A percentile compares a stretch with the other conserved stretches of the same genome.
phyloP scores from a whole-genome alignment of 2,329 filamentous ascomycete species.

The Colletotrichum sp. region DNA sequence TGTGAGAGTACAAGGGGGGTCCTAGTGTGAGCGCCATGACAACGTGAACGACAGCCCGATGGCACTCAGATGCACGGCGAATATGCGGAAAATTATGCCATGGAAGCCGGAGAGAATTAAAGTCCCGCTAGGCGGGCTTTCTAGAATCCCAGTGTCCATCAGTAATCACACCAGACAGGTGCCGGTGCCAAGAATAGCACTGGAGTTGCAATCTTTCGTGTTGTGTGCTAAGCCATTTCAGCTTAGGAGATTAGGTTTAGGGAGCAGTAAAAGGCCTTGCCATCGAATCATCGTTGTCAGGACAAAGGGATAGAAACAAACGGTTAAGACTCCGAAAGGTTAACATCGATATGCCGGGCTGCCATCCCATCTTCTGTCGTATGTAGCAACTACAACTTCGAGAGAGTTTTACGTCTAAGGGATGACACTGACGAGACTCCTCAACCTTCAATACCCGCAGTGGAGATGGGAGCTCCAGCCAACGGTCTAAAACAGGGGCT shows the following conservation, averaged over 20 bases:
- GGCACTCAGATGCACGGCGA: not conserved
- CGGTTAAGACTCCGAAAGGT: not conserved
- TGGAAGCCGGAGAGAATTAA: not conserved
- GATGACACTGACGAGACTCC: not conserved
- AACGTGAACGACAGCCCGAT: not conserved
- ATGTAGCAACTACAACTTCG: not conserved
- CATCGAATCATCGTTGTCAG: not conserved
- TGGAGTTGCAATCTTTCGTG: not conserved
- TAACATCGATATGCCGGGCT: not conserved
- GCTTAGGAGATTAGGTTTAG: not conserved
- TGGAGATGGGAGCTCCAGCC: not conserved
- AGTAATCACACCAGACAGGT: not conserved
- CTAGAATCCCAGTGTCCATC: not conserved
- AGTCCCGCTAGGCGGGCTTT: not conserved
- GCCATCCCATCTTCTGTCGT: not conserved
- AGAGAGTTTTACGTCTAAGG: not conserved
- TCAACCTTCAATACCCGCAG: not conserved
- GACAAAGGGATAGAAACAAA: not conserved
- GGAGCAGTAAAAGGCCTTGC: not conserved
- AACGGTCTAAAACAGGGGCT: not conserved
- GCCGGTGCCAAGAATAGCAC: not conserved
- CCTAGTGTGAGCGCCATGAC: not conserved
- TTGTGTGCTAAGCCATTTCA: not conserved
- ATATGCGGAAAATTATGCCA: not conserved
- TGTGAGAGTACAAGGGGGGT: not conserved